Conservation (phyloP, 129 eudicot genomes). For the Erigeron canadensis region DNA sequence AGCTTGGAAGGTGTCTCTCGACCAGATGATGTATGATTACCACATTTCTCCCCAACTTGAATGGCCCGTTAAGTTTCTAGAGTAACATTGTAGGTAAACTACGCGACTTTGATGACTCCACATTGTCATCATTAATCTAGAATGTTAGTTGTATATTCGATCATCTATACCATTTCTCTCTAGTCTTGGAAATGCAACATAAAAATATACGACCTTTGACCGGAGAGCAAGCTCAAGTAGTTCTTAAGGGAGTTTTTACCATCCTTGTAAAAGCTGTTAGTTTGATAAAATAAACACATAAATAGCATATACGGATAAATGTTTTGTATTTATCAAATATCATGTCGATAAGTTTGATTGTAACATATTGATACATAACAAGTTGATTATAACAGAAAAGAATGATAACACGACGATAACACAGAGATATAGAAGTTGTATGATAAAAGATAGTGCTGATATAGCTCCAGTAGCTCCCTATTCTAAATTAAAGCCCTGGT, state of each 20-base stretch:
- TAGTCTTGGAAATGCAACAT: constrained; percentile 4
- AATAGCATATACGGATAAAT: not conserved
- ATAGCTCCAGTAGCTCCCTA: too few species aligned
- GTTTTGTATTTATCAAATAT: constrained; percentile 15
- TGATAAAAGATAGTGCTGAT: too few species aligned
- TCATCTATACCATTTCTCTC: constrained; percentile 1
- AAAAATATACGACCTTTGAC: constrained; percentile 8
- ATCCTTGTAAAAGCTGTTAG: constrained; percentile 22
- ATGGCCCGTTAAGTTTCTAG: constrained; percentile 11
- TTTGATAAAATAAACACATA: constrained; percentile 25
- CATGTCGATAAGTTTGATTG: constrained; percentile 17
- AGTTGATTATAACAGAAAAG: too few species aligned
- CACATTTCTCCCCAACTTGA: constrained; percentile 11
- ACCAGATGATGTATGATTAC: constrained; percentile 28
- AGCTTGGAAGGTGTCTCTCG: constrained; percentile 34
- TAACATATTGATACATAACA: not conserved
- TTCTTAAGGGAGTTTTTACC: constrained; percentile 6
- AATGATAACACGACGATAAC: too few species aligned
- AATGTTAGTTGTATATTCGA: constrained; percentile 16
- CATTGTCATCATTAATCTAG: constrained; percentile 7
- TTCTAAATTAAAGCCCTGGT: too few species aligned
- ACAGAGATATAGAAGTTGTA: too few species aligned
- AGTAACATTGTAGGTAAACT: constrained; percentile 15
- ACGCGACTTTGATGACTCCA: not conserved
- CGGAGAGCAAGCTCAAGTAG: constrained; percentile 5